A percentile compares a stretch with the other conserved stretches of the same genome.
Evolutionary conservation across 345 rosid genomes (phyloP).

Genomic region (Erodium maritimum): DNA sequence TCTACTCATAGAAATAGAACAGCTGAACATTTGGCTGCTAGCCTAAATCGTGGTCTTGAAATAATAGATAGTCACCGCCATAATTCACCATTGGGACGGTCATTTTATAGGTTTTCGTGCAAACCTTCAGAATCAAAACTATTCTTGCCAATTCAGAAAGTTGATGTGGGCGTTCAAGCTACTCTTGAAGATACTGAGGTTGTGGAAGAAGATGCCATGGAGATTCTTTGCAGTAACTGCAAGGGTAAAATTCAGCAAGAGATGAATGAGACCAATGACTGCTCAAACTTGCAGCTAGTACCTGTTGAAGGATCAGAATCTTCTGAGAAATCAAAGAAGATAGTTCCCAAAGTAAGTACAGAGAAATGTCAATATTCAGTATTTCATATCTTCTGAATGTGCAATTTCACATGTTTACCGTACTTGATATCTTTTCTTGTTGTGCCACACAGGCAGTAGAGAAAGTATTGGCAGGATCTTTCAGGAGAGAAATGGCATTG

Average conservation of each 20-base stretch:
- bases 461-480: constrained; percentile 92
- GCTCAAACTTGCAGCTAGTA: constrained; percentile 52
- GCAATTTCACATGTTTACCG: neutral
- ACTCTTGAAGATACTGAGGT: constrained; percentile 32
- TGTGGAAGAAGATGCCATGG: constrained; percentile 21
- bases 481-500: constrained; percentile 95
- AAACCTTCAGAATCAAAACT: constrained; percentile 44
- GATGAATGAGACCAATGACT: constrained; percentile 30
- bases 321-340: constrained; percentile 48
- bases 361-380: constrained; percentile 3
- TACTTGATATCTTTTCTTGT: constrained; percentile 3
- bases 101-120: constrained; percentile 58
- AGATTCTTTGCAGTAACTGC: constrained; percentile 54
- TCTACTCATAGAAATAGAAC: constrained; percentile 32
- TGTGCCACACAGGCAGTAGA: constrained; percentile 60
- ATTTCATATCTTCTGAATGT: constrained; percentile 2
- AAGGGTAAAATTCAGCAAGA: constrained; percentile 31
- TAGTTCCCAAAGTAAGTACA: constrained; percentile 66
- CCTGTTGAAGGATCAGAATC: constrained; percentile 46
- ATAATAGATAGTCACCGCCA: constrained; percentile 58
- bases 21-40: constrained; percentile 80
- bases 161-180: constrained; percentile 83
- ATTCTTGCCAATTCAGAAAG: constrained; percentile 32
- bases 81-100: constrained; percentile 64
- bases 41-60: constrained; percentile 91